Percentiles rank a stretch among this genome's conserved stretches.
Conservation (phyloP, 1,284 basidiomycete genomes). For the Sanghuangporus baumii region DNA sequence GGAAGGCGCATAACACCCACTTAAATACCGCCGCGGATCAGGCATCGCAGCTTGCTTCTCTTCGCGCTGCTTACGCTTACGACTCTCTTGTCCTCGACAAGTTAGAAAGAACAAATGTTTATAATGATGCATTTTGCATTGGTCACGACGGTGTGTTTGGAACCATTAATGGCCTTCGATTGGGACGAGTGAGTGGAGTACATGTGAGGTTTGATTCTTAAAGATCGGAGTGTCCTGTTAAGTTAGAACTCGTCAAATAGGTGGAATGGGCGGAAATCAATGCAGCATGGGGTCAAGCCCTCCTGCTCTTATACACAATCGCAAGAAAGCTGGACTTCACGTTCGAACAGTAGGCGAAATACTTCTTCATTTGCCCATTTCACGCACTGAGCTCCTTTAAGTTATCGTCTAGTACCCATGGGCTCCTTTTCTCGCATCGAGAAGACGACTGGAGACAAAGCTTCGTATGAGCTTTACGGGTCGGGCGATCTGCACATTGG, state of each 20-base stretch:
- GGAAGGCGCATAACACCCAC: conserved; percentile 73
- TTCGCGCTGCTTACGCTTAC: conserved; percentile 71
- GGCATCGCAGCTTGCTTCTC: conserved; percentile 59
- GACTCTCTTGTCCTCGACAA: conserved; percentile 76
- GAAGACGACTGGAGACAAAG: conserved; percentile 76
- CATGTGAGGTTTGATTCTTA: conserved; percentile 41
- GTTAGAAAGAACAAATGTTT: conserved; percentile 92
- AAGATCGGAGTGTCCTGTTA: neutral
- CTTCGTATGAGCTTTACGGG: conserved; percentile 83
- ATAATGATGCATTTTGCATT: conserved; percentile 98
- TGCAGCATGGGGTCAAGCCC: conserved; percentile 95
- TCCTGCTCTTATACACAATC: conserved; percentile 88
- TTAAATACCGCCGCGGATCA: conserved; percentile 61
- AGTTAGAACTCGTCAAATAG: conserved; percentile 29
- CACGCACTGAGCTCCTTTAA: conserved; percentile 29
- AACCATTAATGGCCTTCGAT: conserved; percentile 92
- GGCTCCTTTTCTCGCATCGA: conserved; percentile 92
- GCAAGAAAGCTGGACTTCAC: conserved; percentile 84
- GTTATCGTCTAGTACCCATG: conserved; percentile 86
- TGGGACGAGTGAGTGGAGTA: conserved; percentile 80
- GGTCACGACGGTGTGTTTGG: conserved; percentile 92
- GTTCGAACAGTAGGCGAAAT: conserved; percentile 66
- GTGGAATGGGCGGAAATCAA: conserved; percentile 99
- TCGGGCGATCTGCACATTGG: conserved; percentile 88
- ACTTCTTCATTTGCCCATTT: conserved; percentile 17